Evolutionary conservation across 2,329 filamentous ascomycete species (phyloP), one percentile per base, ranked within the genome.

Genomic region (Anthostomella pinea): DNA sequence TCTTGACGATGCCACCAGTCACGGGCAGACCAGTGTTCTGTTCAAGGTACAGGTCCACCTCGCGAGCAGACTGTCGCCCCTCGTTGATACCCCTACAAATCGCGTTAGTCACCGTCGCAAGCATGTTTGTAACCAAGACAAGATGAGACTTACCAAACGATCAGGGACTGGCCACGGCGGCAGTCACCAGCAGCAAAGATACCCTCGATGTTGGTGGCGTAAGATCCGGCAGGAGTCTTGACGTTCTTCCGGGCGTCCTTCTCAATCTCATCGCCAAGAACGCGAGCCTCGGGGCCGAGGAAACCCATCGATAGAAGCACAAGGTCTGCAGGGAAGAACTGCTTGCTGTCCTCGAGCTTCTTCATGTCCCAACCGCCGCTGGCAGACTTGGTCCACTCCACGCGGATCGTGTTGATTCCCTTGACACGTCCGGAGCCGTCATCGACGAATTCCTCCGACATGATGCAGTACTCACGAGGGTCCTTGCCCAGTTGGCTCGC

Each of bases 341-440:
- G 82, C 70, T 95, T 86, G 44, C 85, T 91, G 23, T 87, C 89
- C 51, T 95, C 90, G 20, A 95, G 75, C 65, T 95, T 91, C 77
- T 95, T 95, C 89, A 97, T 96, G 67, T 96, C 91, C 91, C 91
- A 97, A 28, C 90, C 90, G 49, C 90, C 90, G 44, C 79, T 83
- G 18, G 87, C 76, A 35, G 82, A 87, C 74, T 90, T 93, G 53
- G 88, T 93, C 91, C 91, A 97, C 64, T 96, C 90, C 27, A 97
- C 90, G 36, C 91, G 88, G 41, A 93, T 80, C 27, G 89, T 95
- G 68, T 93, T 95, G 75, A 97, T 95, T 47, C 91, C 91, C 73
- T 89, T 94, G 59, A 97, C 88, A 49, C 84, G 83, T 60, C 90
- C 90, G 32, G 68, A 79, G 45, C 88, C 90, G 54, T 95, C 88